Conservation (phyloP, 208 protist species). For the Leishmania amazonensis region DNA sequence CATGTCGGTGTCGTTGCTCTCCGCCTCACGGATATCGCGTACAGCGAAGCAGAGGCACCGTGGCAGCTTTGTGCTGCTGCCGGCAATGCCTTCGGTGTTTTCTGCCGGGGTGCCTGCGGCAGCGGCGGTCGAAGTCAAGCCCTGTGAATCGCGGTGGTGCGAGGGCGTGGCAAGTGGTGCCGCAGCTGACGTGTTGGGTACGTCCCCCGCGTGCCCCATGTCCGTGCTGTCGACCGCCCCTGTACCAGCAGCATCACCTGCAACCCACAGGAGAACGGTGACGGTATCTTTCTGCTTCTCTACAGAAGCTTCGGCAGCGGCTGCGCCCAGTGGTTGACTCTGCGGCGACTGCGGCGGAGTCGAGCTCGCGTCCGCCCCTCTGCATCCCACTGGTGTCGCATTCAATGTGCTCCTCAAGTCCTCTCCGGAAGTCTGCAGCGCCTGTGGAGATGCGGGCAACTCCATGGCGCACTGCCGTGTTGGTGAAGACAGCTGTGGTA, state of each 20-base stretch:
- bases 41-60: constrained; percentile 33
- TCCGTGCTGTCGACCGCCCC: neutral
- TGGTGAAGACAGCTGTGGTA: neutral
- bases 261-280: constrained; percentile 26
- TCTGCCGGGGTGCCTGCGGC: neutral
- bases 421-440: neutral
- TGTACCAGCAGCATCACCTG: neutral
- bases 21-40: constrained; percentile 20
- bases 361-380: neutral
- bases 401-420: neutral
- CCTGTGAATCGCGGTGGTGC: neutral
- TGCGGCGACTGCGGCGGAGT: neutral
- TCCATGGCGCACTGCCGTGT: neutral
- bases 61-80: neutral
- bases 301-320: neutral
- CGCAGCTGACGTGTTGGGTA: neutral
- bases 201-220: neutral
- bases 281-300: constrained; percentile 1
- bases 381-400: too few relatives aligned
- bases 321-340: too few relatives aligned
- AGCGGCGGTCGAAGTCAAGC: neutral
- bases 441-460: neutral
- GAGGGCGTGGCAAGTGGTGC: neutral
- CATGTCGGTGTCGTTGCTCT: constrained; percentile 31
- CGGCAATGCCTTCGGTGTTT: neutral